These are phyloP conservation scores for Malus hybrid DNA, from an alignment of 331 rosid genomes.

Conservation along the genomic window DNA sequence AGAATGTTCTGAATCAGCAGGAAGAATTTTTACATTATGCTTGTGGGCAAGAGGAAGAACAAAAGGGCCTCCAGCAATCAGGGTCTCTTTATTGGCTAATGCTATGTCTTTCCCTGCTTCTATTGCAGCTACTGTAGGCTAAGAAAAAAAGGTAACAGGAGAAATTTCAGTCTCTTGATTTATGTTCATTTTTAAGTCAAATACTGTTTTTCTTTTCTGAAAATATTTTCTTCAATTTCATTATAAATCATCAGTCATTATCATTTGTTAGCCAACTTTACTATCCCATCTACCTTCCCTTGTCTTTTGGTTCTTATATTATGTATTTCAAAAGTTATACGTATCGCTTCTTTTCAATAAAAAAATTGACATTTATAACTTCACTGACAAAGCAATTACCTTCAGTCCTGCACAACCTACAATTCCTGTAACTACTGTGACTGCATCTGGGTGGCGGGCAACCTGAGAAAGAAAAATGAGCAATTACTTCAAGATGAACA, in stretches of 20 bases:
- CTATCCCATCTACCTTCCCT: too few relatives aligned
- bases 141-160: constrained; percentile 13
- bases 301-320: neutral
- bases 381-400: constrained; percentile 33
- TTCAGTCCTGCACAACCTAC: constrained; percentile 96
- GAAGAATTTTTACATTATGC: constrained; percentile 83
- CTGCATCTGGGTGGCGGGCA: constrained; percentile 94
- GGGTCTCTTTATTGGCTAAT: constrained; percentile 90
- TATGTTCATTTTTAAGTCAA: neutral
- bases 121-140: constrained; percentile 97
- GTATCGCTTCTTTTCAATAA: neutral
- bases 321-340: neutral
- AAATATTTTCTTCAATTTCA: neutral
- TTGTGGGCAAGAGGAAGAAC: constrained; percentile 91
- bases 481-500: constrained; percentile 2
- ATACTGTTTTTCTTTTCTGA: neutral
- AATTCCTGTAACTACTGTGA: constrained; percentile 82
- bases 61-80: constrained; percentile 94
- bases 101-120: constrained; percentile 97
- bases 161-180: constrained; percentile 23
- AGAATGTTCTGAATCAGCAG: constrained; percentile 98
- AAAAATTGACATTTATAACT: neutral
- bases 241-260: neutral
- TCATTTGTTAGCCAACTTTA: neutral
- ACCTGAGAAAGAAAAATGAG: constrained; percentile 45